Evolutionary conservation across 192 early-diverging fungal genomes (phyloP).

Genomic region (Umbelopsis sp.): DNA sequence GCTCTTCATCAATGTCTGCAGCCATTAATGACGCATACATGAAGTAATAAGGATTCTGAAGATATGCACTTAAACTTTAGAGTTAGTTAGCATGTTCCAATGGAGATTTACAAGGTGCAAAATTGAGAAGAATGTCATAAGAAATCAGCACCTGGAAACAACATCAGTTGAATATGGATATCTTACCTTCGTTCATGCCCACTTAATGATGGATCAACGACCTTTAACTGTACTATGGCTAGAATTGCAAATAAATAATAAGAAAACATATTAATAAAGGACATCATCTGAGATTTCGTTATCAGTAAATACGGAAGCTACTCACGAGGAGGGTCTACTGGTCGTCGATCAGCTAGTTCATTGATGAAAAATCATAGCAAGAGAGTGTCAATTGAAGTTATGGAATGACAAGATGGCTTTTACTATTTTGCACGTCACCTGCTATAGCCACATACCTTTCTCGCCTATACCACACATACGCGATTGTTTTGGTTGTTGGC

Average conservation of each 20-base stretch:
- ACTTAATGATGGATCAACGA: conserved; percentile 25
- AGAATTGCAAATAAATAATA: not conserved
- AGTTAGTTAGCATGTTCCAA: not conserved
- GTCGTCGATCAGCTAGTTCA: conserved; percentile 68
- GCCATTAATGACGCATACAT: conserved; percentile 94
- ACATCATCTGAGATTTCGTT: not conserved
- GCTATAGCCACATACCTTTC: conserved; percentile 64
- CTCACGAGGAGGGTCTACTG: conserved; percentile 75
- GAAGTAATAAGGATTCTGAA: conserved; percentile 93
- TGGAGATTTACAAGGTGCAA: not conserved
- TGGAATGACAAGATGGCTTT: too few species aligned
- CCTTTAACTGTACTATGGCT: conserved; percentile 66
- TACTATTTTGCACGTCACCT: too few species aligned
- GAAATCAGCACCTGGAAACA: not conserved
- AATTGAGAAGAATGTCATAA: not conserved
- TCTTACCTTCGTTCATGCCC: conserved; percentile 31
- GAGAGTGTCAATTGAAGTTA: too few species aligned
- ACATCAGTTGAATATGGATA: not conserved
- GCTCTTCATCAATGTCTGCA: conserved; percentile 79
- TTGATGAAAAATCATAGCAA: not conserved
- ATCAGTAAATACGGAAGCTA: not conserved
- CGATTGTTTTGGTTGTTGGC: conserved; percentile 92
- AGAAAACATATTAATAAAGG: conserved; percentile 1
- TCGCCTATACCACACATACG: conserved; percentile 95
- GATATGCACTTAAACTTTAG: conserved; percentile 38